Base-by-base conservation (phyloP, 2,329 filamentous ascomycete species). In the Epichloe festucae region DNA sequence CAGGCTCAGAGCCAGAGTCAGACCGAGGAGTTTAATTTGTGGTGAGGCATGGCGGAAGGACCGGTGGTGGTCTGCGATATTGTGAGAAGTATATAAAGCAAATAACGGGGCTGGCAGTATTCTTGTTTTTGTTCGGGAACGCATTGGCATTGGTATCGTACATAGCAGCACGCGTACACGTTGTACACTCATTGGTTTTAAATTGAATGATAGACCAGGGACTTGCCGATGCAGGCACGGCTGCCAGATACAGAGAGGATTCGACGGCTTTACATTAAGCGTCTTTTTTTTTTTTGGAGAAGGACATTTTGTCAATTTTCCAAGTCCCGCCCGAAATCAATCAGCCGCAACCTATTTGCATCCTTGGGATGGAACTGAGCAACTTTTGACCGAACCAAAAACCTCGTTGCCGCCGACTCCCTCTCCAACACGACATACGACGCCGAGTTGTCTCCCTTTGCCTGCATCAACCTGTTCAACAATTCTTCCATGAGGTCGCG, bases 331-430 rank as follows among this genome's bases (percentile, higher is more conserved):
- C 80, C 81, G 70, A 84, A 84, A 62, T 84, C 80, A 46, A 85
- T 66, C 46, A 85, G 63, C 48, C 76, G 73, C 49, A 85, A 64
- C 61, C 68, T 74, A 42, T 70, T 76, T 14, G 81, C 79, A 65
- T 85, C 81, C 55, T 71, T 77, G 3, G 79, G 80, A 58, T 85
- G 80, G 57, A 84, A 83, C 58, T 81, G 76, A 3, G 82, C 82
- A 41, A 82, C 80, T 59, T 82, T 82, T 39, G 79, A 81, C 51
- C 81, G 68, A 36, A 84, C 78, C 21, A 85, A 67, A 58, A 84
- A 84, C 55, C 81, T 74, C 2, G 76, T 77, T 12, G 79, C 78
- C 2, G 81, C 79, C 45, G 80, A 79, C 59, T 85, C 82, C 52
- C 75, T 73, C 15, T 70, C 58, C n/a, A 84, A 67, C 46, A 70